Base-by-base conservation (phyloP, 78 protist species). In the Dictyostelium intermedium region DNA sequence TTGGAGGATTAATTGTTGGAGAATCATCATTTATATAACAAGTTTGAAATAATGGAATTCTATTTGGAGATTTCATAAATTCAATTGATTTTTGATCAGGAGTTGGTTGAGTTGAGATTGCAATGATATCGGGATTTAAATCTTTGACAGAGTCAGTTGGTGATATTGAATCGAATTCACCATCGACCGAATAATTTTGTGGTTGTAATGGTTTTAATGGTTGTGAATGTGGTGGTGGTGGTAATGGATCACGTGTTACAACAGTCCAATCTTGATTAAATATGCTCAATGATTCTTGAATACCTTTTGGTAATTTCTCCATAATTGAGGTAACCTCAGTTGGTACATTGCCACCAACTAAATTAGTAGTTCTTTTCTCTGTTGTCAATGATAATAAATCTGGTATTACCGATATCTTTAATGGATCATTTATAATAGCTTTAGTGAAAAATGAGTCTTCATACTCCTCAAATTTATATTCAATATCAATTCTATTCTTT, bases 31-130 rank as follows among this genome's bases (percentile, higher is more conserved):
- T 20, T 14, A 61, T 77, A 30, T 60, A 63, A 56, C 20, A 27
- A 10, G 92, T 87, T 87, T 87, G 84, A 39, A 87, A 87, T 6
- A 87, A 30, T 56, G 92, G 92, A 43, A 53, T 35, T 79, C 92
- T 76, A 5, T 56, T 25, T 6, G 30, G 18, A 13, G 27, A 43
- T 76, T 87, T 87, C 34, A 87, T 10, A n/a, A 63, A n/a, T 3
- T 87, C 92, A 9, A 78, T 10, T 35, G 76, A 34, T 41, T 87
- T 87, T 34, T 27, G n/a, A 45, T 87, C 92, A 6, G 66, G 85
- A 1, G 60, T 45, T 35, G 74, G 63, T 41, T 34, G 9, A 7
- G 39, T 35, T 63, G 85, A 20, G 11, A 14, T 60, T 27, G 60
- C 77, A 1, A 78, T 34, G 25, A 87, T 63, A n/a, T 87, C 92